These are phyloP conservation scores for Eutrema japonicum DNA, from an alignment of 345 rosid genomes.

Conservation along the genomic window DNA sequence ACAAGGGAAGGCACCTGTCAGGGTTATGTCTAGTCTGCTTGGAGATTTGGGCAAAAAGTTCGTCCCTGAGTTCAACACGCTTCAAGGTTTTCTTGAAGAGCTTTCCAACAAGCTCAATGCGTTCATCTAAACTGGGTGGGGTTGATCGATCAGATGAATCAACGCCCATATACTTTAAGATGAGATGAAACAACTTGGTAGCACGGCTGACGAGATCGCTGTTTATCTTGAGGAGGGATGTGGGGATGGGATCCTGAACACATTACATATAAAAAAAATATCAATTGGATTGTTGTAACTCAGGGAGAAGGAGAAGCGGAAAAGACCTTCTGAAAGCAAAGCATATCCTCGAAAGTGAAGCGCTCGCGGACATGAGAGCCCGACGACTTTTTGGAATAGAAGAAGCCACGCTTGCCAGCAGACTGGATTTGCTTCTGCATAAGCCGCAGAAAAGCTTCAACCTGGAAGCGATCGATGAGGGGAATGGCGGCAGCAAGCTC, in stretches of 20 bases:
- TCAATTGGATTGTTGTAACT: background rate
- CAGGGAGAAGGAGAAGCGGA: background rate
- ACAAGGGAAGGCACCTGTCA: conserved; percentile 55
- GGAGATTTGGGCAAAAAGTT: conserved; percentile 92
- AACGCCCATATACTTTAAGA: conserved; percentile 89
- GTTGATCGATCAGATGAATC: conserved; percentile 82
- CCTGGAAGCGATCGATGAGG: conserved; percentile 94
- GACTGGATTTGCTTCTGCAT: conserved; percentile 98
- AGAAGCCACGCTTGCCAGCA: conserved; percentile 86
- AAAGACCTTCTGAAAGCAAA: conserved; percentile 90
- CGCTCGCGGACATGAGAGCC: conserved; percentile 80
- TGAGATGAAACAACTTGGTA: conserved; percentile 78
- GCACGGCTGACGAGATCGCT: conserved; percentile 84
- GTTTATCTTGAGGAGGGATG: conserved; percentile 85
- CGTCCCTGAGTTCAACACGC: conserved; percentile 94
- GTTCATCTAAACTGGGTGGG: conserved; percentile 78
- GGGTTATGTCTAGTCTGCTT: conserved; percentile 96
- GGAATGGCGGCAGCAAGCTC: conserved; percentile 96
- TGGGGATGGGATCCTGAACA: conserved; percentile 88
- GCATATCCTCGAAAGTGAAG: conserved; percentile 94
- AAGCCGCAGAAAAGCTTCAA: conserved; percentile 84
- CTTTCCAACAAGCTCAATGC: conserved; percentile 85
- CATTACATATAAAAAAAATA: too few species aligned
- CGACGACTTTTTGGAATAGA: conserved; percentile 67
- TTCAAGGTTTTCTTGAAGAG: conserved; percentile 86